These are phyloP conservation scores for Penstemon barbatus DNA, from an alignment of 257 asterid species.

Conservation along the genomic window DNA sequence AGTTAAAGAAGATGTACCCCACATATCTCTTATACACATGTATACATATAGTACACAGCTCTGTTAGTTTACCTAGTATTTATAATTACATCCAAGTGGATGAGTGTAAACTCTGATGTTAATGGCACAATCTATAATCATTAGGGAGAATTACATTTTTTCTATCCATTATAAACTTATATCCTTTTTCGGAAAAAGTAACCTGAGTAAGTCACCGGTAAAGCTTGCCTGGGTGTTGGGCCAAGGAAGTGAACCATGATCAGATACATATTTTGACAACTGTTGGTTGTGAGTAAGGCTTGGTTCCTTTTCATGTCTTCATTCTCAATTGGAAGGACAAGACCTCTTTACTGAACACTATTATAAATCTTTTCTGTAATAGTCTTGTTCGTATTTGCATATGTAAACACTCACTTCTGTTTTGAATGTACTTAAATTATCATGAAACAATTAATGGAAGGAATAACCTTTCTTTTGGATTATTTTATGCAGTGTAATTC, in stretches of 20 bases:
- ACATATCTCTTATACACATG: background rate
- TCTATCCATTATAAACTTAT: background rate
- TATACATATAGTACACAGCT: background rate
- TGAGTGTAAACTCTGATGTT: no score
- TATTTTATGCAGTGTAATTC: slow-evolving; percentile 71
- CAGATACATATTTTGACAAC: slow-evolving; percentile 19
- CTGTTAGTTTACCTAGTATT: background rate
- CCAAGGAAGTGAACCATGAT: slow-evolving; percentile 13
- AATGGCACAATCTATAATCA: background rate
- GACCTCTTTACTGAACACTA: background rate
- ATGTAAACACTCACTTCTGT: background rate
- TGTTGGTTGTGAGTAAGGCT: slow-evolving; percentile 4
- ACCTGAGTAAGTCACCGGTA: background rate
- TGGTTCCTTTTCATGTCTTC: background rate
- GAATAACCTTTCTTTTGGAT: slow-evolving; percentile 30
- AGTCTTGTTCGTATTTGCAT: background rate
- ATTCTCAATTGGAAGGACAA: slow-evolving; percentile 8
- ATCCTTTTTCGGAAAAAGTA: background rate
- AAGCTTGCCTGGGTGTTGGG: slow-evolving; percentile 21
- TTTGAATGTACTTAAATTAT: background rate
- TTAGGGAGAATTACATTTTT: background rate
- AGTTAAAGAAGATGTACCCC: slow-evolving; percentile 7
- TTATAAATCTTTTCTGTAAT: slow-evolving; percentile 5
- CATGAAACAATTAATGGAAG: slow-evolving; percentile 14
- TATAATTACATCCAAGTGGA: no score